A percentile compares a stretch with the other conserved stretches of the same genome.
Conservation (phyloP, 768 basidiomycete species). For the Boletus sensibilis region DNA sequence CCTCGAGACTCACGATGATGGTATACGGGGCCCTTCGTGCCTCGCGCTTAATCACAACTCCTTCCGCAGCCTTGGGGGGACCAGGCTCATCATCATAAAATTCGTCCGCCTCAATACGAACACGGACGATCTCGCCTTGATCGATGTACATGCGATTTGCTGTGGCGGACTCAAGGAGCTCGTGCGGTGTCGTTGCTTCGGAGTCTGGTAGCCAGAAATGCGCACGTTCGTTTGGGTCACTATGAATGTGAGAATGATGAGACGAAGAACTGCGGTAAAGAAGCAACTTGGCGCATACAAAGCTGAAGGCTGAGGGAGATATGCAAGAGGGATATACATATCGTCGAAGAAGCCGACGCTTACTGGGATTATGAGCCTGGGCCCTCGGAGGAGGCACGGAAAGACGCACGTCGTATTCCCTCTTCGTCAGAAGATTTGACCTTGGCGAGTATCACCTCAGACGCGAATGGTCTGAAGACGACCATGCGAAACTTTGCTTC, state of each 20-base stretch:
- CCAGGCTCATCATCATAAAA: constrained; percentile 87
- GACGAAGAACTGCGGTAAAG: background rate
- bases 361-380: constrained; percentile 45
- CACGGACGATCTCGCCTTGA: constrained; percentile 68
- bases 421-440: constrained; percentile 85
- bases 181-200: constrained; percentile 48
- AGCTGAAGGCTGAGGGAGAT: constrained; percentile 78
- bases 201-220: constrained; percentile 80
- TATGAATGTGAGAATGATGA: constrained; percentile 25
- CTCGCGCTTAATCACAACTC: constrained; percentile 55
- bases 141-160: constrained; percentile 80
- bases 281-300: constrained; percentile 51
- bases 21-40: constrained; percentile 61
- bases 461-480: constrained; percentile 86
- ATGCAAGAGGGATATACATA: constrained; percentile 75
- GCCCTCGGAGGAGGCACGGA: background rate
- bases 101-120: constrained; percentile 78
- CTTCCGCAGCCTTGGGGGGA: constrained; percentile 72
- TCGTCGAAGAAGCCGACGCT: constrained; percentile 93
- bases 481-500: constrained; percentile 86
- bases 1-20: constrained; percentile 51
- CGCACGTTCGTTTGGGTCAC: constrained; percentile 79
- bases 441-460: constrained; percentile 87
- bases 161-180: constrained; percentile 67
- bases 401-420: constrained; percentile 72